Evolutionary conservation across 192 early-diverging fungal species (phyloP).

Genomic region (Mortierella alpina): DNA sequence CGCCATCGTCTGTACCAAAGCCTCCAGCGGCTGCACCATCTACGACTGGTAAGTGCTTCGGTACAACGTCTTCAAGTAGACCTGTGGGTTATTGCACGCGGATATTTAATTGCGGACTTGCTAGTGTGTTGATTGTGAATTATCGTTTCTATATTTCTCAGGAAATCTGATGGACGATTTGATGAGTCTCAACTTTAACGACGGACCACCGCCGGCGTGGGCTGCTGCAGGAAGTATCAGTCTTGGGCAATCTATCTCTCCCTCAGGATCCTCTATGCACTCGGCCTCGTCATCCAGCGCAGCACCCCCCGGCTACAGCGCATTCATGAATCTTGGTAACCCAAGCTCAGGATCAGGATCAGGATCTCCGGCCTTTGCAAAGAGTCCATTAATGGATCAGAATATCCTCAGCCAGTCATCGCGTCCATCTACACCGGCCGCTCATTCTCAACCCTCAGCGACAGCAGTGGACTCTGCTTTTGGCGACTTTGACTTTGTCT

Average conservation of each 20-base stretch:
- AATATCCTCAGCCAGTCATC: neutral
- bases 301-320: constrained; percentile 29
- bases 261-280: constrained; percentile 9
- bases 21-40: constrained; percentile 8
- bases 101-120: too few species aligned
- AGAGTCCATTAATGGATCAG: constrained; percentile 17
- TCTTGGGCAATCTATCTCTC: constrained; percentile 17
- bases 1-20: neutral
- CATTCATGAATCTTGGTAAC: constrained; percentile 8
- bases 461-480: constrained; percentile 23
- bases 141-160: neutral
- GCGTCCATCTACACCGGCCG: constrained; percentile 10
- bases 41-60: constrained; percentile 9
- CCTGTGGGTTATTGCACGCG: too few species aligned
- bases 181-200: constrained; percentile 53
- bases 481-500: constrained; percentile 43
- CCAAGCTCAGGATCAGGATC: constrained; percentile 11
- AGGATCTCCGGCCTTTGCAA: constrained; percentile 28
- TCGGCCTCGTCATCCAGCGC: constrained; percentile 1
- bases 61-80: too few species aligned
- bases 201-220: constrained; percentile 47
- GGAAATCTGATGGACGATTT: constrained; percentile 55
- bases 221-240: constrained; percentile 53
- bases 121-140: neutral
- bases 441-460: neutral